Conservation (phyloP, 257 asterid species). For the Anisodus acutangulus region DNA sequence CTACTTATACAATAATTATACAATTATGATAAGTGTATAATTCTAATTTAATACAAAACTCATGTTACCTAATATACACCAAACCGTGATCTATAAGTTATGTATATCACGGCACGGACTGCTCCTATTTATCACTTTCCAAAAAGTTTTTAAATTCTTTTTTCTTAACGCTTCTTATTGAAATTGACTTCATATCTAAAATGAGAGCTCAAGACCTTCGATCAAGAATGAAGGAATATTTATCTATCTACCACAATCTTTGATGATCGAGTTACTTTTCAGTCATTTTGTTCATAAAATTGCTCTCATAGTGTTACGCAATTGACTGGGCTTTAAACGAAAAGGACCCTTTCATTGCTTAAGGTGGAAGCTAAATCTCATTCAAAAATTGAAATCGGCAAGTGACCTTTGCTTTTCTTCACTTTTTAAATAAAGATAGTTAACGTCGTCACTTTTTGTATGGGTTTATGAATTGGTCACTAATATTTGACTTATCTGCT, state of each 20-base stretch:
- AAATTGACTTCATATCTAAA: no score
- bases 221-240: no score
- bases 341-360: constrained; percentile 28
- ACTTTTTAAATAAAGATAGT: not conserved
- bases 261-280: not conserved
- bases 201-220: no score
- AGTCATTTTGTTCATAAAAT: not conserved
- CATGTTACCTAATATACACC: no score
- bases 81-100: no score
- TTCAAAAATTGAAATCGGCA: not conserved
- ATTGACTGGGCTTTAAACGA: not conserved
- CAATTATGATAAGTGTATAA: no score
- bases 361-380: constrained; percentile 31
- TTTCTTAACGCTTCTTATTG: no score
- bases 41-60: no score
- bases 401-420: constrained; percentile 21
- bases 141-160: no score
- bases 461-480: not conserved
- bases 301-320: not conserved
- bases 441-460: not conserved
- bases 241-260: not conserved
- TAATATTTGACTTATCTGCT: not conserved
- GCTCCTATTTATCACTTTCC: no score
- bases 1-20: no score
- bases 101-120: no score